Evolutionary conservation across 352 stramenopile genomes (phyloP), one percentile per base, ranked within the genome.

Genomic region (Pythium phragmiticola): DNA sequence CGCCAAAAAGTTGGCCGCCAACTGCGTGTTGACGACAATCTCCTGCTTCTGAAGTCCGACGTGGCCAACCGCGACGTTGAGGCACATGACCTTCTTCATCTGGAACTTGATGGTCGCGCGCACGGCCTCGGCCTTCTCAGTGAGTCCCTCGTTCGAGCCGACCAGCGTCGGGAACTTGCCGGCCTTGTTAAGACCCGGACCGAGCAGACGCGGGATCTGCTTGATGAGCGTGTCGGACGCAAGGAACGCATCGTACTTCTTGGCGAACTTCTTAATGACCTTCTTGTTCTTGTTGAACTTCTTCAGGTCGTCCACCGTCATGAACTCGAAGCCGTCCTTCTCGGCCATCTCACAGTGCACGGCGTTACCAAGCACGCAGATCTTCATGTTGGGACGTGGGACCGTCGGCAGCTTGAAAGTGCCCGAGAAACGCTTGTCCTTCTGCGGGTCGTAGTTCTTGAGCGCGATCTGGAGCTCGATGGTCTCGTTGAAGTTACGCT

Each of bases 201-300:
- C 98, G 46, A 99, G 86, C 75, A 99, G 93, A 98, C 98, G 96
- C 53, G 98, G 97, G 69, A 99, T 99, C 84, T 99, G 96, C 95
- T 99, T 99, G 92, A 99, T 99, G 59, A 99, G 85, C 53, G 97
- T 98, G 80, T 99, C 96, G 45, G 97, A 99, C 51, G 97, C 97
- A 39, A 99, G 75, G 87, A 99, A 99, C 63, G 98, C 98, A 77
- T 99, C 97, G 84, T 99, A 99, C 85, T 98, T 99, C 90, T 99
- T 99, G 72, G 97, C 97, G 70, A 99, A 98, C 88, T 99, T 99
- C 94, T 99, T 99, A 69, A 99, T 98, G 53, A 99, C 84, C 89
- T 99, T 99, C 94, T 99, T 99, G 94, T 99, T 99, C 90, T 99
- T 99, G 97, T 99, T 99, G 73, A 99, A 98, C 83, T 99, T 99